A percentile compares a stretch with the other conserved stretches of the same genome.
Evolutionary conservation across 1,139 yeast genomes (phyloP).

Genomic region (Suhomyces wounanorum): DNA sequence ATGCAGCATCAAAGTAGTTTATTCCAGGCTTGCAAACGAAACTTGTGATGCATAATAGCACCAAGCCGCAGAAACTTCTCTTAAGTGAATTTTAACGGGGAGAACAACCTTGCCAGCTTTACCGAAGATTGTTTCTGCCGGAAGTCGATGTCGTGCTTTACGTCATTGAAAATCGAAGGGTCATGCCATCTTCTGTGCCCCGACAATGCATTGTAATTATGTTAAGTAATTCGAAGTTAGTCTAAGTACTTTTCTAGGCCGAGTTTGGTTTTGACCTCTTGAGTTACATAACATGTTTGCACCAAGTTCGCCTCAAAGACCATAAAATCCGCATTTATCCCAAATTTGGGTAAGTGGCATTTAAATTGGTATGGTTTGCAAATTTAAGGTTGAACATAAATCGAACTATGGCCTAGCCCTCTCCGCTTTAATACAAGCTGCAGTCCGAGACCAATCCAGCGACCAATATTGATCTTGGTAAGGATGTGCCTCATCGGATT

Average conservation of each 20-base stretch:
- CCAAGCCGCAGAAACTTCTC: not conserved
- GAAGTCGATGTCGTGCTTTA: not conserved
- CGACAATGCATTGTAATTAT: not conserved
- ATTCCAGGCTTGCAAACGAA: not conserved
- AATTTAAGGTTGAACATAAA: not conserved
- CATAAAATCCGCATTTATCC: not conserved
- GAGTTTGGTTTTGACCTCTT: not conserved
- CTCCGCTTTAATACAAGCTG: slow-evolving; percentile 20
- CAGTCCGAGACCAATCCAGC: slow-evolving; percentile 47
- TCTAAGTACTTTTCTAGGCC: not conserved
- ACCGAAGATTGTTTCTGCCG: not conserved
- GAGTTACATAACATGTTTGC: not conserved
- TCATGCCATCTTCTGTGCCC: not conserved
- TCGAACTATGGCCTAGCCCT: slow-evolving; percentile 1
- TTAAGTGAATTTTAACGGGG: not conserved
- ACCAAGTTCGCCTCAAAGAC: not conserved
- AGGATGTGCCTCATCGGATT: slow-evolving; percentile 26
- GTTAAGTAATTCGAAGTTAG: not conserved
- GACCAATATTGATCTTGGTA: slow-evolving; percentile 55
- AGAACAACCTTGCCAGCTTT: not conserved
- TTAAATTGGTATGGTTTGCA: not conserved
- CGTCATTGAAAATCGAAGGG: not conserved
- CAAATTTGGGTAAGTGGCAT: not conserved
- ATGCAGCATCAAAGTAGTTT: not conserved
- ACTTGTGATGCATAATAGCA: not conserved